These are phyloP conservation scores for Podaxis carcinomalis DNA, from an alignment of 768 basidiomycete genomes.

Conservation along the genomic window DNA sequence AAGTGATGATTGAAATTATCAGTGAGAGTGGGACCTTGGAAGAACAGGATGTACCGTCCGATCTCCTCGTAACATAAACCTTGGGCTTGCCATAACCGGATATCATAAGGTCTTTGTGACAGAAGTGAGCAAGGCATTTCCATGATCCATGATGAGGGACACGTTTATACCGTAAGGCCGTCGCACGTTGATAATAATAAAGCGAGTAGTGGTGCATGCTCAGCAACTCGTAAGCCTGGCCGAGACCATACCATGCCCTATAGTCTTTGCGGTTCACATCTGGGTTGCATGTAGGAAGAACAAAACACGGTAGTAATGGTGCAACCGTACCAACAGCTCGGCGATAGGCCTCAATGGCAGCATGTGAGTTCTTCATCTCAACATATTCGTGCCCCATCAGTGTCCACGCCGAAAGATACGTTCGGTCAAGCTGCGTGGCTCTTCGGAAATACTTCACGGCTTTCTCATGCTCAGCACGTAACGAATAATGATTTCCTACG, in stretches of 20 bases:
- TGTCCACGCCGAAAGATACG: slow-evolving; percentile 96
- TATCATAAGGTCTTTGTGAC: slow-evolving; percentile 79
- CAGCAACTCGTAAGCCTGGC: slow-evolving; percentile 94
- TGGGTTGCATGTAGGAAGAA: slow-evolving; percentile 24
- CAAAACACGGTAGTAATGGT: neutral
- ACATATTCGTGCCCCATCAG: slow-evolving; percentile 99
- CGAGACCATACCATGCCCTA: slow-evolving; percentile 97
- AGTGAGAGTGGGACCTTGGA: neutral
- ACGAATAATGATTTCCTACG: slow-evolving; percentile 94
- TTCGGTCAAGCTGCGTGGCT: slow-evolving; percentile 92
- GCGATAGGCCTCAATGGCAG: slow-evolving; percentile 96
- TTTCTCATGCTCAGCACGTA: slow-evolving; percentile 91
- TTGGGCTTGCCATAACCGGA: slow-evolving; percentile 93
- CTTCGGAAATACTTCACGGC: slow-evolving; percentile 93
- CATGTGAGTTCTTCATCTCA: slow-evolving; percentile 99
- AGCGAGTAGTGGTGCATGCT: slow-evolving; percentile 97
- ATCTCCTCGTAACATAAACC: slow-evolving; percentile 93
- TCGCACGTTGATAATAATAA: slow-evolving; percentile 95
- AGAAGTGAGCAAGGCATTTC: neutral
- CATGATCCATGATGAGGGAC: neutral
- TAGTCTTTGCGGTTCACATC: slow-evolving; percentile 98
- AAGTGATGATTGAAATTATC: neutral
- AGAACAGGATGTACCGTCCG: slow-evolving; percentile 48
- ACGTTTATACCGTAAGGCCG: slow-evolving; percentile 71
- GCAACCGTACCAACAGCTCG: slow-evolving; percentile 80